phyloP scores from a whole-genome alignment of 2,329 filamentous ascomycete species.

The Chrysoporthe cubensis region DNA sequence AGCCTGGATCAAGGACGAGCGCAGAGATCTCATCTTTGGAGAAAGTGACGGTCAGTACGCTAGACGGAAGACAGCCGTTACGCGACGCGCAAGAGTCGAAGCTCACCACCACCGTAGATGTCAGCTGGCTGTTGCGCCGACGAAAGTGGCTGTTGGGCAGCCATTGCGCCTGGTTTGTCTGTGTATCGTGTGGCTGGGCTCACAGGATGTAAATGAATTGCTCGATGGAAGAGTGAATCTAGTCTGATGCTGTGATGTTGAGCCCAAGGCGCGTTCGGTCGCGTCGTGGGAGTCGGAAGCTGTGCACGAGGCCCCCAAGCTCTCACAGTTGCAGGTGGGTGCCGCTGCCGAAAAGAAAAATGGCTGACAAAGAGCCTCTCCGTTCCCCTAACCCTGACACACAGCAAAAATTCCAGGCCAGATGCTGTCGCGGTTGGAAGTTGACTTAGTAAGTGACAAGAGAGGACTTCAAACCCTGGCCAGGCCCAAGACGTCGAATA shows the following conservation, averaged over 20 bases:
- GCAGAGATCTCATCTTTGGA: slow-evolving; percentile 85
- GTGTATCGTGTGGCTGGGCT: slow-evolving; percentile 22
- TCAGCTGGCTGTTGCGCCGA: slow-evolving; percentile 63
- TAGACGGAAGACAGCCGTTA: slow-evolving; percentile 41
- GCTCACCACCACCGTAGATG: slow-evolving; percentile 65
- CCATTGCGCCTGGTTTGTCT: slow-evolving; percentile 44
- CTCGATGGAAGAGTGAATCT: background rate
- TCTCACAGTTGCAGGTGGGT: slow-evolving; percentile 1
- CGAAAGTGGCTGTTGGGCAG: slow-evolving; percentile 57
- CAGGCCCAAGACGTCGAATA: background rate
- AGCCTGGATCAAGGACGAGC: slow-evolving; percentile 93
- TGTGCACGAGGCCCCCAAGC: slow-evolving; percentile 10
- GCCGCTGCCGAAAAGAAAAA: slow-evolving; percentile 1
- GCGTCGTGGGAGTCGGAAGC: slow-evolving; percentile 10
- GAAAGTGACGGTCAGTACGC: background rate
- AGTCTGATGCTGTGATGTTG: slow-evolving; percentile 21
- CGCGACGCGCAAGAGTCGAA: slow-evolving; percentile 28
- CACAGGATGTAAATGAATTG: background rate
- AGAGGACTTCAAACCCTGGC: background rate
- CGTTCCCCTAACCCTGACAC: slow-evolving; percentile 6
- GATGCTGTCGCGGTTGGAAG: background rate
- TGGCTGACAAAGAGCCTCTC: background rate
- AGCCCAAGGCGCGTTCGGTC: slow-evolving; percentile 13
- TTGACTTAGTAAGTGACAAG: background rate
- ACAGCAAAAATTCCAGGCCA: background rate